Evolutionary conservation across 2,329 filamentous ascomycete genomes (phyloP), one percentile per base, ranked within the genome.

Genomic region (Claviceps pusilla): DNA sequence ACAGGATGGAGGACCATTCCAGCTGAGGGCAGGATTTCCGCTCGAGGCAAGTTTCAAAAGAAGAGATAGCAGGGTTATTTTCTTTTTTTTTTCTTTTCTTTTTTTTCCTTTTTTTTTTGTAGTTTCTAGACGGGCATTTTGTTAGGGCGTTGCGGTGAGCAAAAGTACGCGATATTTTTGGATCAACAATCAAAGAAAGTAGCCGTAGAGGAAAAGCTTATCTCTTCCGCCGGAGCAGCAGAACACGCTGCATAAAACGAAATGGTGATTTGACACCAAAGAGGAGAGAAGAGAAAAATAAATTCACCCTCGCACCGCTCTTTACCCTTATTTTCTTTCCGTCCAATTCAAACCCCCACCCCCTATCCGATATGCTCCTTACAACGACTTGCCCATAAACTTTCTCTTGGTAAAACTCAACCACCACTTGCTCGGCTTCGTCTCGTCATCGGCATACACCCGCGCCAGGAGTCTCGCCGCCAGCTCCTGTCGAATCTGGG

Each of bases 401-500:
- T 96, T 96, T 73, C 93, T 84, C 83, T 97, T 97, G 53, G 87
- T 88, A 69, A 96, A 98, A 77, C 93, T 97, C 69, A 98, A 73
- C 93, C 93, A 98, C 88, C 91, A 97, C 82, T 94, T 80, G 70
- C 74, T 79, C 54, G 81, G 80, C 71, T 79, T 80, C 72, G 87
- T 70, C 76, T 90, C 71, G 66, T 80, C 70, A 73, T 90, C 89
- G 54, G 86, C 84, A 68, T 95, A 98, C 59, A 98, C 84, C 62
- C 90, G 80, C 52, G 86, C 86, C 67, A 96, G 73, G 73, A 98
- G 76, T 68, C 93, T 79, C 55, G 77, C 73, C 4, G 90, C 90
- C 58, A 97, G 74, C 73, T 97, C 93, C 71, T 97, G 91, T 63
- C 93, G 81, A 63, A 96, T 87, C 73, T 98, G 93, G 56, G 85